These are phyloP conservation scores for Talaromyces sp. DNA, from an alignment of 2,329 filamentous ascomycete species.

Conservation along the genomic window DNA sequence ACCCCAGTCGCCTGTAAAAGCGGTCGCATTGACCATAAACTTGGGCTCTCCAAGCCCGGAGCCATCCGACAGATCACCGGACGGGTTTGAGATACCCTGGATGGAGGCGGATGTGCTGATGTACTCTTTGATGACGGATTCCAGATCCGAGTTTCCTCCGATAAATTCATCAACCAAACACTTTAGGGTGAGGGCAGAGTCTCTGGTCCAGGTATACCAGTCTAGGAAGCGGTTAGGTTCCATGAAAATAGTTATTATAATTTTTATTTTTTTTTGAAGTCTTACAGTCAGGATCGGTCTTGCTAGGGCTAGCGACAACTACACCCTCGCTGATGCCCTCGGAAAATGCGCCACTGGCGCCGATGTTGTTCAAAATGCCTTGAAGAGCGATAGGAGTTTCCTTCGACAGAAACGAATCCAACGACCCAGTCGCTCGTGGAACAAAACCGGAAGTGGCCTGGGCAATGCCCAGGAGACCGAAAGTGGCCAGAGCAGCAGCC, in stretches of 20 bases:
- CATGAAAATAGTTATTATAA: background rate
- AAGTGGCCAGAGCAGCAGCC: constrained; percentile 1
- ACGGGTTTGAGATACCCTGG: constrained; percentile 63
- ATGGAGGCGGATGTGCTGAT: constrained; percentile 60
- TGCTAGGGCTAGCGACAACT: constrained; percentile 55
- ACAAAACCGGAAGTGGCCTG: constrained; percentile 1
- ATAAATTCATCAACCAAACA: constrained; percentile 63
- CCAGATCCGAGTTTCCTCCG: constrained; percentile 54
- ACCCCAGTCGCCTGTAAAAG: constrained; percentile 65
- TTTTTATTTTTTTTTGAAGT: no score
- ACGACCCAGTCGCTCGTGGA: constrained; percentile 13
- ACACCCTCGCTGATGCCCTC: constrained; percentile 47
- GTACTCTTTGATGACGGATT: constrained; percentile 61
- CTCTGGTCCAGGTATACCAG: constrained; percentile 73
- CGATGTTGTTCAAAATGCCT: constrained; percentile 53
- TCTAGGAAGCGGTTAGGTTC: constrained; percentile 41
- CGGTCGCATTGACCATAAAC: constrained; percentile 57
- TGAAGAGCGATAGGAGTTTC: constrained; percentile 49
- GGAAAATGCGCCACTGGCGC: constrained; percentile 45
- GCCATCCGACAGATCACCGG: constrained; percentile 48
- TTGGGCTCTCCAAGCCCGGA: constrained; percentile 64
- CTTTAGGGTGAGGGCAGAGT: constrained; percentile 68
- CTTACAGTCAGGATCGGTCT: constrained; percentile 49
- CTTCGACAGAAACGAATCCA: constrained; percentile 35
- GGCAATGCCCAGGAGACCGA: constrained; percentile 11